A percentile compares a stretch with the other conserved stretches of the same genome.
Conservation (phyloP, 768 basidiomycete genomes). For the Boletellus sp. region DNA sequence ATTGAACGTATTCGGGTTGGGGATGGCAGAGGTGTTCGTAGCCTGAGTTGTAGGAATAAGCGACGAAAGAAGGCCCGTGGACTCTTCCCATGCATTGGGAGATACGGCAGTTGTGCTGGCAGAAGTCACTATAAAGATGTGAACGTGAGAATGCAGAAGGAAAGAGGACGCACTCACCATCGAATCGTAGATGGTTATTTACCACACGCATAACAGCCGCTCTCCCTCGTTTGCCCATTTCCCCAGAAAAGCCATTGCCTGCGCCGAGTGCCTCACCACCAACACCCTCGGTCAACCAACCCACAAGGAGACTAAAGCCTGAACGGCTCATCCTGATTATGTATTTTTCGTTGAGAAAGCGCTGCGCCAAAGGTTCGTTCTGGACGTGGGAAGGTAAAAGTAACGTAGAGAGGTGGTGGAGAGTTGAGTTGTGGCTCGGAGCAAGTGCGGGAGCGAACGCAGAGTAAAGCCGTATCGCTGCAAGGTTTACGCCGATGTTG, state of each 20-base stretch:
- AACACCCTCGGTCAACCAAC: slow-evolving; percentile 93
- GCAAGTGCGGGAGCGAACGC: slow-evolving; percentile 67
- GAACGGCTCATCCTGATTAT: slow-evolving; percentile 85
- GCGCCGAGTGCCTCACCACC: slow-evolving; percentile 81
- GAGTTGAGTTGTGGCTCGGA: slow-evolving; percentile 58
- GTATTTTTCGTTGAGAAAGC: slow-evolving; percentile 90
- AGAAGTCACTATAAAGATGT: slow-evolving; percentile 54
- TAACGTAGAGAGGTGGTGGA: slow-evolving; percentile 78
- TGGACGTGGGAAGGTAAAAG: slow-evolving; percentile 81
- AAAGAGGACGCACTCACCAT: slow-evolving; percentile 51
- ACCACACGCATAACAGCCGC: slow-evolving; percentile 91
- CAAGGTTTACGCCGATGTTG: slow-evolving; percentile 11
- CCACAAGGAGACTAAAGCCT: slow-evolving; percentile 86
- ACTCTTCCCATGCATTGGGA: slow-evolving; percentile 75
- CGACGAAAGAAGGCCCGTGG: slow-evolving; percentile 77
- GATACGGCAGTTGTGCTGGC: slow-evolving; percentile 63
- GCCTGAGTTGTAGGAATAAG: slow-evolving; percentile 64
- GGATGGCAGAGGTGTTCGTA: slow-evolving; percentile 33
- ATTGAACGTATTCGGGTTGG: slow-evolving; percentile 74
- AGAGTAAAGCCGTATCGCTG: slow-evolving; percentile 73
- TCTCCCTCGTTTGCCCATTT: slow-evolving; percentile 79
- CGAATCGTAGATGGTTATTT: slow-evolving; percentile 88
- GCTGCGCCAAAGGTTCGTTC: slow-evolving; percentile 75
- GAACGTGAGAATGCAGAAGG: slow-evolving; percentile 14
- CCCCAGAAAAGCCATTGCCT: slow-evolving; percentile 75